Evolutionary conservation across 352 stramenopile genomes (phyloP), one percentile per base, ranked within the genome.

Genomic region (Pythium grandisporangium): DNA sequence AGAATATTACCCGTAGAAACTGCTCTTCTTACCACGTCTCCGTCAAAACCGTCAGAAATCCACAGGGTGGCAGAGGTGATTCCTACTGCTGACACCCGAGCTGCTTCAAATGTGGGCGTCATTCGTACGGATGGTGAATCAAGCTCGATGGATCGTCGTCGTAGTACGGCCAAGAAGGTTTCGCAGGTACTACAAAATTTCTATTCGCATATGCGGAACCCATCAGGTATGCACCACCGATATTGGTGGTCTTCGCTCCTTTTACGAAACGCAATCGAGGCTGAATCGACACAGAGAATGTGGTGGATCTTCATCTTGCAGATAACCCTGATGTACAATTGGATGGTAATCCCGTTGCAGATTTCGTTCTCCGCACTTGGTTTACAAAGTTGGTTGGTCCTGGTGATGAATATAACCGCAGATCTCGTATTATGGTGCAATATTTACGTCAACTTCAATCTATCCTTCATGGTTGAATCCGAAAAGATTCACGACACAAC

Each of bases 401-500:
- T 54, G 5, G 37, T 43, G 1, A 3, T 74, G 7, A 76, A 73
- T 30, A 30, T 51, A 2, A 16, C 69, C 13, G 63, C 63, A 20
- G 69, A 85, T 32, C 8, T 79, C 1, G 37, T 58, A 0, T 33
- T 85, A 17, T 76, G 56, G 58, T 21, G 46, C 1, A 69, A 82
- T 30, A 45, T 82, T 1, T 82, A 75, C 38, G 16, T 74, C 1
- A 81, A 75, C 29, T 63, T 80, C 7, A 85, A 81, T 30, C 45
- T 81, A 20, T 60, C 64, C 0, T 85, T 60, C 45, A 38, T 66
- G 13, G 43, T 71, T 29, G 55, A 77, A 32, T 58, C 67, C 16
- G 69, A 85, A 42, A 85, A 81, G 42, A 83, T 85, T 44, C 57
- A 37, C 27, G 61, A 72, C 45, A 70, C 72, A 7, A 50, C 32